These are phyloP conservation scores for Wallacemonas collosoma DNA, from an alignment of 208 protist species.

Conservation along the genomic window DNA sequence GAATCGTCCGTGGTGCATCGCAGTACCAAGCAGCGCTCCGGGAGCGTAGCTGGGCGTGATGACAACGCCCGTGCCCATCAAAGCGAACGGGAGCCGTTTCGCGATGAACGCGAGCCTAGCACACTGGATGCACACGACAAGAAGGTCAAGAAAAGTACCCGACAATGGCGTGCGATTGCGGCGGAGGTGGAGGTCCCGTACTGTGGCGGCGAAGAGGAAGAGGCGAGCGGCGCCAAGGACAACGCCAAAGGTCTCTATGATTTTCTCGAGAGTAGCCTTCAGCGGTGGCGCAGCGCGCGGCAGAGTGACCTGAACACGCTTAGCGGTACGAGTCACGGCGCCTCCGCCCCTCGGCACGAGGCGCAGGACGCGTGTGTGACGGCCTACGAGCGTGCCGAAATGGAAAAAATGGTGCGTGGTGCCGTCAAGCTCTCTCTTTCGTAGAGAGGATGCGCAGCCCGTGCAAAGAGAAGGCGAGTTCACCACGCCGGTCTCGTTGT, in stretches of 20 bases:
- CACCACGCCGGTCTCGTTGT: background rate
- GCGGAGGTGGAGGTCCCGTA: slow-evolving; percentile 37
- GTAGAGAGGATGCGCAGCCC: background rate
- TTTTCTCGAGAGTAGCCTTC: slow-evolving; percentile 37
- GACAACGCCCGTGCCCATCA: too few species aligned
- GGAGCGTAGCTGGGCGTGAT: background rate
- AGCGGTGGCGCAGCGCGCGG: slow-evolving; percentile 34
- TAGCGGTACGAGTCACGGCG: background rate
- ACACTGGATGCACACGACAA: background rate
- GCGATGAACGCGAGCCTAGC: background rate
- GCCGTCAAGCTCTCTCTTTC: slow-evolving; percentile 7
- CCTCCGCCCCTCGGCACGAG: background rate
- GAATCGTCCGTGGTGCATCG: too few species aligned
- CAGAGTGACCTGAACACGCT: slow-evolving; percentile 11
- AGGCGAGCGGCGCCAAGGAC: slow-evolving; percentile 11
- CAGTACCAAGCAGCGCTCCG: too few species aligned
- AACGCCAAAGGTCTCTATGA: slow-evolving; percentile 29
- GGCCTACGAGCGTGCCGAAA: slow-evolving; percentile 14
- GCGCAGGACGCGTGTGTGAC: slow-evolving; percentile 15
- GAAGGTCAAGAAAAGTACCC: background rate
- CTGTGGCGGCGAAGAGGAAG: slow-evolving; percentile 51
- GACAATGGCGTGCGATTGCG: slow-evolving; percentile 7
- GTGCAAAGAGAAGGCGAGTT: background rate
- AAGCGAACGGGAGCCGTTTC: background rate
- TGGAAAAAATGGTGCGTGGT: slow-evolving; percentile 32